Evolutionary conservation across 78 protist species (phyloP).

Genomic region (Protostelium mycophagum): DNA sequence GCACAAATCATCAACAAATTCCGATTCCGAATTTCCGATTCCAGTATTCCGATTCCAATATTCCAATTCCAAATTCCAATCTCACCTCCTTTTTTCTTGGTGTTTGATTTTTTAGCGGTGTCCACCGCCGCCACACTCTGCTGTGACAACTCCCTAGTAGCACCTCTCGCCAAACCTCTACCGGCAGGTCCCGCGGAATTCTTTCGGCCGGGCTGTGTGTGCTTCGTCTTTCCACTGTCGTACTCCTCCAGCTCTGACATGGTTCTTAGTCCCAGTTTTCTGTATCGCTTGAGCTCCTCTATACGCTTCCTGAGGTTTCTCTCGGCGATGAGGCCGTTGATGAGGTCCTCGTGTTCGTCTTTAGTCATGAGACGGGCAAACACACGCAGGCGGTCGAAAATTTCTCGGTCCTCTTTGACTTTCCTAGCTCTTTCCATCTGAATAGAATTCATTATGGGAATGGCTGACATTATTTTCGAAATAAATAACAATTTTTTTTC

Average conservation of each 20-base stretch:
- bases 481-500: no score
- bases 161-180: background rate
- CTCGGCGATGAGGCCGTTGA: slow-evolving; percentile 39
- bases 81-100: background rate
- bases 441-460: no score
- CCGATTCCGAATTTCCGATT: no score
- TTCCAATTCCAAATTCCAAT: no score
- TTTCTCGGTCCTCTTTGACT: slow-evolving; percentile 34
- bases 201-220: background rate
- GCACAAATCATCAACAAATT: no score
- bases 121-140: background rate
- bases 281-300: slow-evolving; percentile 21
- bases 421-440: slow-evolving; percentile 27
- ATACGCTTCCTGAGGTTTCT: slow-evolving; percentile 24
- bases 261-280: slow-evolving; percentile 29
- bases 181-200: background rate
- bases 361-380: slow-evolving; percentile 18
- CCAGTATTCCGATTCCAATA: no score
- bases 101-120: background rate
- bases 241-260: slow-evolving; percentile 7
- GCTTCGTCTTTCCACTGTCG: slow-evolving; percentile 38
- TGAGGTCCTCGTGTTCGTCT: slow-evolving; percentile 34
- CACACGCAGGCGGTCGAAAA: slow-evolving; percentile 15
- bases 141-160: background rate
- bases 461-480: no score